Percentiles rank a stretch among this genome's conserved stretches.
Evolutionary conservation across 1,139 yeast species (phyloP).

Genomic region (Magnusiomyces starmeri): DNA sequence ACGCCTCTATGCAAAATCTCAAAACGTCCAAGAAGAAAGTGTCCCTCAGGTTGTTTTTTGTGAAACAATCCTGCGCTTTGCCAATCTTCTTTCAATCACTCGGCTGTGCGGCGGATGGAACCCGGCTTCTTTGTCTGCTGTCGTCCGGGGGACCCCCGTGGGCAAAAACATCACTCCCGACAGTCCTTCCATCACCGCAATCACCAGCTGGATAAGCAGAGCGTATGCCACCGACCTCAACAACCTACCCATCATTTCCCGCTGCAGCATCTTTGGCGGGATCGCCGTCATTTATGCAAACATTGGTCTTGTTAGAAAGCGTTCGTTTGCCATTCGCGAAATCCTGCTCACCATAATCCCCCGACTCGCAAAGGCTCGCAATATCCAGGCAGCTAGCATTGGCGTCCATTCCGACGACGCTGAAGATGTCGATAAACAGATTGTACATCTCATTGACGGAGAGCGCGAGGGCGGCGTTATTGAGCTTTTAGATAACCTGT

Average conservation of each 20-base stretch:
- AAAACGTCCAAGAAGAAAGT: slow-evolving; percentile 57
- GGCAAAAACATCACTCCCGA: slow-evolving; percentile 23
- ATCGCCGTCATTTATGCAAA: slow-evolving; percentile 59
- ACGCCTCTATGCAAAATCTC: slow-evolving; percentile 53
- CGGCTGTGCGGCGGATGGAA: slow-evolving; percentile 48
- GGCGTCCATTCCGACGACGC: slow-evolving; percentile 20
- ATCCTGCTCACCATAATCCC: slow-evolving; percentile 49
- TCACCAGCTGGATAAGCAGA: slow-evolving; percentile 34
- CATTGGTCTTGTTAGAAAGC: slow-evolving; percentile 57
- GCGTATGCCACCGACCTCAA: slow-evolving; percentile 46
- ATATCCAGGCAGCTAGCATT: slow-evolving; percentile 20
- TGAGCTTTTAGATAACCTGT: slow-evolving; percentile 29
- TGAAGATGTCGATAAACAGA: slow-evolving; percentile 7
- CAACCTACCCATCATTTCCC: slow-evolving; percentile 34
- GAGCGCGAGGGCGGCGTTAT: slow-evolving; percentile 21
- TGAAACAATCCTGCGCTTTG: slow-evolving; percentile 59
- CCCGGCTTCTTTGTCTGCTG: slow-evolving; percentile 37
- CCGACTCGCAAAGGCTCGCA: slow-evolving; percentile 30
- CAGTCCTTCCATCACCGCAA: slow-evolving; percentile 24
- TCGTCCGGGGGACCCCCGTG: slow-evolving; percentile 34
- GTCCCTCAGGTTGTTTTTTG: slow-evolving; percentile 79
- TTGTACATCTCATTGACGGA: slow-evolving; percentile 16
- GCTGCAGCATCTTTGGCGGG: slow-evolving; percentile 49
- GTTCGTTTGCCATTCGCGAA: slow-evolving; percentile 60
- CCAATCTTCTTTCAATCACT: slow-evolving; percentile 53